Evolutionary conservation across 768 basidiomycete species (phyloP).

Genomic region (Cyclocybe cylindracea): DNA sequence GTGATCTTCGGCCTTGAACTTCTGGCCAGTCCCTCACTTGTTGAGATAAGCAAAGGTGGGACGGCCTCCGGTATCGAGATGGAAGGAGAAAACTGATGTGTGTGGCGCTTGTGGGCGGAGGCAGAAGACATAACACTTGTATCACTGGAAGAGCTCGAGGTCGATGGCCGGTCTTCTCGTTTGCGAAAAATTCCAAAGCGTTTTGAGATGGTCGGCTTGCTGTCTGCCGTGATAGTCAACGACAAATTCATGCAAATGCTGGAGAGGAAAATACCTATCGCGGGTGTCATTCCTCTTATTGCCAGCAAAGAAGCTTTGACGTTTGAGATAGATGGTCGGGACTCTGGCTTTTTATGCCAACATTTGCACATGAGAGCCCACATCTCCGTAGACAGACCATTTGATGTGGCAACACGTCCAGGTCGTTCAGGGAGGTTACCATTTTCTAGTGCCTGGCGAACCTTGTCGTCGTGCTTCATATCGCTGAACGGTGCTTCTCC

Average conservation of each 20-base stretch:
- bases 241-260: not conserved
- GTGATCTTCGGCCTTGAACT: not conserved
- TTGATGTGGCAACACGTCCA: slow-evolving; percentile 19
- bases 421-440: slow-evolving; percentile 40
- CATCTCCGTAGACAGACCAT: slow-evolving; percentile 37
- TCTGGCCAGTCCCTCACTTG: no score
- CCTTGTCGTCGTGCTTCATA: slow-evolving; percentile 29
- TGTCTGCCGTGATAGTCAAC: not conserved
- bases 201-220: not conserved
- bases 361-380: slow-evolving; percentile 46
- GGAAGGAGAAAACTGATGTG: no score
- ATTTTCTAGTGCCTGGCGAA: slow-evolving; percentile 35
- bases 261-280: not conserved
- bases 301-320: slow-evolving; percentile 27
- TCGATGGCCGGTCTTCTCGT: not conserved
- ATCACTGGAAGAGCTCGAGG: no score
- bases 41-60: no score
- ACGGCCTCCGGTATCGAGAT: no score
- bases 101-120: no score
- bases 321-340: slow-evolving; percentile 38
- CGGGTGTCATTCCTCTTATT: slow-evolving; percentile 16
- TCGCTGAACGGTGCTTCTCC: slow-evolving; percentile 39
- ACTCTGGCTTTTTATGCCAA: slow-evolving; percentile 40
- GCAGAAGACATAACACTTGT: slow-evolving; percentile 6
- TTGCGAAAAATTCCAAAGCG: not conserved